A percentile compares a stretch with the other conserved stretches of the same genome.
Conservation (phyloP, 805 yeast genomes). For the Diddensiella transvaalensis region DNA sequence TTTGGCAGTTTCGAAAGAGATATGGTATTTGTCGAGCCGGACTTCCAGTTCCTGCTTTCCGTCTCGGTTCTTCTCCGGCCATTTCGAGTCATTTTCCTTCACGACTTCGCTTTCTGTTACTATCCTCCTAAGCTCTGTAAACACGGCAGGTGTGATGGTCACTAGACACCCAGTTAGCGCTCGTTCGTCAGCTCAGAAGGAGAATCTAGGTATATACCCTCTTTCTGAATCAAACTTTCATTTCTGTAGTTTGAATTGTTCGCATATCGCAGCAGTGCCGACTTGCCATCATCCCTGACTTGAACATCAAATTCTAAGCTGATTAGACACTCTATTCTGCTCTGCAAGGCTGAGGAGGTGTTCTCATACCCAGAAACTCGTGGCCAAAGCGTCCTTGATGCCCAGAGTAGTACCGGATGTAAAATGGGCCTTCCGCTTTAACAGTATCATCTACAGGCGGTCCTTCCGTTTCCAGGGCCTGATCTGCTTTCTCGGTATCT, state of each 20-base stretch:
- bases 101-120: conserved; percentile 40
- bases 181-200: no score
- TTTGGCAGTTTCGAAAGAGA: conserved; percentile 37
- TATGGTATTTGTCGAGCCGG: conserved; percentile 35
- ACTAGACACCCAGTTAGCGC: no score
- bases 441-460: background rate
- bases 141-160: conserved; percentile 35
- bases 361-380: conserved; percentile 39
- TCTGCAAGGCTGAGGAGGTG: background rate
- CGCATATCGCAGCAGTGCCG: conserved; percentile 39
- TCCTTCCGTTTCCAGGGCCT: no score
- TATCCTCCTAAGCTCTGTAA: conserved; percentile 36
- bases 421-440: conserved; percentile 30
- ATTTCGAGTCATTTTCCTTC: conserved; percentile 38
- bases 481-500: no score
- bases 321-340: background rate
- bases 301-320: conserved; percentile 39
- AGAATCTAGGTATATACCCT: no score
- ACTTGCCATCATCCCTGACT: conserved; percentile 29
- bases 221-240: conserved; percentile 41
- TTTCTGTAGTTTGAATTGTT: conserved; percentile 45
- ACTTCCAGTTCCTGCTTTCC: conserved; percentile 44
- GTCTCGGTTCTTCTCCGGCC: conserved; percentile 41
- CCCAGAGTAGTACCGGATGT: conserved; percentile 43
- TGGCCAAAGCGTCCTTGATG: conserved; percentile 45